A percentile compares a stretch with the other conserved stretches of the same genome.
These are phyloP conservation scores for Chrysoporthe austroafricana DNA, from an alignment of 2,329 filamentous ascomycete genomes.

Conservation along the genomic window DNA sequence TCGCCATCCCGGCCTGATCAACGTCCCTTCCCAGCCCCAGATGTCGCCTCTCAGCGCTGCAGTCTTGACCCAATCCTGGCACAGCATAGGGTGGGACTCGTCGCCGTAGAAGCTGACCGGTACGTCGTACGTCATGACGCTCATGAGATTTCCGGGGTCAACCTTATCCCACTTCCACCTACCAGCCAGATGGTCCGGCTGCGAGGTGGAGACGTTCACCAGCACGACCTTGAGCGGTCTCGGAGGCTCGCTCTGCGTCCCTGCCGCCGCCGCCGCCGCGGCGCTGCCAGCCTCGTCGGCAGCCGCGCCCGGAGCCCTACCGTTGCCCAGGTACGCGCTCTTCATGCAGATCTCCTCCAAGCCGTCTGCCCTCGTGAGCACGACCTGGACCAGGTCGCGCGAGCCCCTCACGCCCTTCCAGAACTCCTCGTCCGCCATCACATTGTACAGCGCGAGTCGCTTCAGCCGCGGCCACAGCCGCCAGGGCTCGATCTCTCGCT, in stretches of 20 bases:
- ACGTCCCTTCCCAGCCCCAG: conserved; percentile 39
- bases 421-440: conserved; percentile 41
- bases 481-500: conserved; percentile 45
- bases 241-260: conserved; percentile 30
- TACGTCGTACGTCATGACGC: conserved; percentile 45
- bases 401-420: conserved; percentile 45
- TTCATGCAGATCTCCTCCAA: conserved; percentile 44
- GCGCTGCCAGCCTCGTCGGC: neutral
- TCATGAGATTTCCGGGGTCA: conserved; percentile 43
- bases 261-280: too few relatives aligned
- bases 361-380: conserved; percentile 45
- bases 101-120: conserved; percentile 45
- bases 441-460: conserved; percentile 49
- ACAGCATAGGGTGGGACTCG: conserved; percentile 41
- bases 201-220: conserved; percentile 36
- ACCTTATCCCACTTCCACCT: conserved; percentile 38
- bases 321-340: conserved; percentile 18
- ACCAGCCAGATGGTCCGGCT: conserved; percentile 32
- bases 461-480: conserved; percentile 46
- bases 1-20: neutral
- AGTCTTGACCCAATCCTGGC: conserved; percentile 46
- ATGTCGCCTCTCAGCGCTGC: conserved; percentile 46
- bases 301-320: neutral
- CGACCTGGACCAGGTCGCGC: conserved; percentile 44
- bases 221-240: conserved; percentile 38